These are phyloP conservation scores for Dryas alaskensis DNA, from an alignment of 306 rosid genomes.

Conservation along the genomic window DNA sequence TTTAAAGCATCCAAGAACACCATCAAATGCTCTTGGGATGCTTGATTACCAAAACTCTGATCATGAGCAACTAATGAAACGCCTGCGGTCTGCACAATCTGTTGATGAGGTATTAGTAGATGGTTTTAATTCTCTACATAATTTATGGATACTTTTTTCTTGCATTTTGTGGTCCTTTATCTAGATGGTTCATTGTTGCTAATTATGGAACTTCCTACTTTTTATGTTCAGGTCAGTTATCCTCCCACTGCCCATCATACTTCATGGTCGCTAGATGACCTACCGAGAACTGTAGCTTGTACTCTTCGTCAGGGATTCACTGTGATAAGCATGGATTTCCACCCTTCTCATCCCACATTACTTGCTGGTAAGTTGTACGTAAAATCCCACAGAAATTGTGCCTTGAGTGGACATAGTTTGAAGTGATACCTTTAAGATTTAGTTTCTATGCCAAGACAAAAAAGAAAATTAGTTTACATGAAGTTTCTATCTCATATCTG, in stretches of 20 bases:
- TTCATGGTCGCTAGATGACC: conserved; percentile 37
- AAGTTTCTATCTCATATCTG: neutral
- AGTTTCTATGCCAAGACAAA: neutral
- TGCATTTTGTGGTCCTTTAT: neutral
- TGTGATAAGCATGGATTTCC: conserved; percentile 58
- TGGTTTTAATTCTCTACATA: conserved; percentile 22
- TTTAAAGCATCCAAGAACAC: conserved; percentile 49
- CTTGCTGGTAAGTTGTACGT: conserved; percentile 46
- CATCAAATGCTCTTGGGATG: conserved; percentile 47
- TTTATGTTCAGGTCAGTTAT: conserved; percentile 36
- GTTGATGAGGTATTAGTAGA: conserved; percentile 47
- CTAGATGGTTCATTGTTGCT: neutral
- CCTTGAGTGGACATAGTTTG: neutral
- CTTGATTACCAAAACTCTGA: conserved; percentile 44
- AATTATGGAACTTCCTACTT: neutral
- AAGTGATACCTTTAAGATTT: neutral
- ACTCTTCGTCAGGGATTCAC: conserved; percentile 41
- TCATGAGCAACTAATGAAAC: conserved; percentile 47
- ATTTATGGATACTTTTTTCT: neutral
- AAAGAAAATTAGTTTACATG: neutral
- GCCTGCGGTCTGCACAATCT: conserved; percentile 47
- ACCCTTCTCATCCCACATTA: conserved; percentile 48
- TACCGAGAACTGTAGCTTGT: conserved; percentile 44
- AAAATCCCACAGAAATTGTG: neutral
- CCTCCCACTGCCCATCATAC: conserved; percentile 32